phyloP scores from a whole-genome alignment of 768 basidiomycete species.

The Botryobasidium botryosum region DNA sequence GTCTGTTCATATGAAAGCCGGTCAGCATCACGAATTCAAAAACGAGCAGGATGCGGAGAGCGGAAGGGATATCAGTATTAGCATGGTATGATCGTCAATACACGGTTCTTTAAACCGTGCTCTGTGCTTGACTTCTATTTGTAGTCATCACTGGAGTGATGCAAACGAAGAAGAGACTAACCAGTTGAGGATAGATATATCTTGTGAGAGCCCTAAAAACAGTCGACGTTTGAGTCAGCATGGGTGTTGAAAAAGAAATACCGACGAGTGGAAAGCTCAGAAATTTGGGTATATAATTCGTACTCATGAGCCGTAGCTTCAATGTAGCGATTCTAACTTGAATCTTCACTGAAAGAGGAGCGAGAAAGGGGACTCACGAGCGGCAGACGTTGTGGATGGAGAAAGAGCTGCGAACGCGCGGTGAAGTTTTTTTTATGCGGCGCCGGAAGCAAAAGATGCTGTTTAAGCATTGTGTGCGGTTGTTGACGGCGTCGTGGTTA shows the following conservation, averaged over 20 bases:
- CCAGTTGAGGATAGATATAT: slow-evolving; percentile 10
- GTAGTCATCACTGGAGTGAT: slow-evolving; percentile 26
- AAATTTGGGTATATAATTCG: slow-evolving; percentile 82
- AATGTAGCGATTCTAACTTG: slow-evolving; percentile 69
- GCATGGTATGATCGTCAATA: slow-evolving; percentile 71
- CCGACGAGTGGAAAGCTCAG: slow-evolving; percentile 32
- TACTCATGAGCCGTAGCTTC: slow-evolving; percentile 59
- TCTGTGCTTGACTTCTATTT: slow-evolving; percentile 85
- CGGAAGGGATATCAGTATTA: too few relatives aligned
- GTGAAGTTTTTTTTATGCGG: too few relatives aligned
- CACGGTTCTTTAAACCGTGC: slow-evolving; percentile 55
- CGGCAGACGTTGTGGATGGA: slow-evolving; percentile 5
- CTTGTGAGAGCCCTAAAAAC: background rate
- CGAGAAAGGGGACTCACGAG: slow-evolving; percentile 21
- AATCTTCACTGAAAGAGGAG: slow-evolving; percentile 32
- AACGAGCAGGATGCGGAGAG: too few relatives aligned
- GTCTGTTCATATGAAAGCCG: too few relatives aligned
- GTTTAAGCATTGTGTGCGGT: background rate
- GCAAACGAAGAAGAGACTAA: slow-evolving; percentile 21
- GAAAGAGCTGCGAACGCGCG: slow-evolving; percentile 7
- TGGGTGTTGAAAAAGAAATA: slow-evolving; percentile 9
- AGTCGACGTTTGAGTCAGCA: slow-evolving; percentile 10
- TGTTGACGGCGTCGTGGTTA: background rate
- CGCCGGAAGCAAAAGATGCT: too few relatives aligned
- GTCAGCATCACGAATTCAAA: too few relatives aligned